phyloP scores from a whole-genome alignment of 2,329 filamentous ascomycete genomes.

The Beauveria bassiana region DNA sequence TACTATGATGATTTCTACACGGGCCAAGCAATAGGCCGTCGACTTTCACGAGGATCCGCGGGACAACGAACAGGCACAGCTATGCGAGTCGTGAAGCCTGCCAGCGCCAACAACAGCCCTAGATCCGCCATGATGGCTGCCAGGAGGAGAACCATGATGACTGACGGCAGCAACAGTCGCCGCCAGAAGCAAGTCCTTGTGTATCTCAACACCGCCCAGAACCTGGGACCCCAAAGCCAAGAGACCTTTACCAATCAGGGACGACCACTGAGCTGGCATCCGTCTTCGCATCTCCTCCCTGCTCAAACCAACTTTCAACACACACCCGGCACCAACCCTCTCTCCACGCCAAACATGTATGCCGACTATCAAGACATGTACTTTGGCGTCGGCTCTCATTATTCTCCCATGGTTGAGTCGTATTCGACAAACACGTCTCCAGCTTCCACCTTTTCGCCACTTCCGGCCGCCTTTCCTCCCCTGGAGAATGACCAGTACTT shows the following conservation, averaged over 20 bases:
- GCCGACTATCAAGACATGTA: slow-evolving; percentile 36
- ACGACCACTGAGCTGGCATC: slow-evolving; percentile 71
- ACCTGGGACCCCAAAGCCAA: slow-evolving; percentile 13
- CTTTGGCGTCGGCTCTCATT: slow-evolving; percentile 30
- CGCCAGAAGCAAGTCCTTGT: slow-evolving; percentile 41
- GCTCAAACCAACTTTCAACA: slow-evolving; percentile 25
- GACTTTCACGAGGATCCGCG: slow-evolving; percentile 41
- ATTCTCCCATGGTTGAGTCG: slow-evolving; percentile 44
- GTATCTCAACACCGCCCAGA: slow-evolving; percentile 24
- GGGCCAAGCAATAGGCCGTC: slow-evolving; percentile 41
- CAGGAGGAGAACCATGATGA: slow-evolving; percentile 50
- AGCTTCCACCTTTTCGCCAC: slow-evolving; percentile 44
- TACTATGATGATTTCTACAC: slow-evolving; percentile 43
- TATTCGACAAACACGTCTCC: slow-evolving; percentile 55
- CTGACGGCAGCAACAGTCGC: slow-evolving; percentile 37
- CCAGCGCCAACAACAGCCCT: slow-evolving; percentile 62
- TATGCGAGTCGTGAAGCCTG: slow-evolving; percentile 58
- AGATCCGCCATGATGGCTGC: slow-evolving; percentile 41
- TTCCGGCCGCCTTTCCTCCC: slow-evolving; percentile 38
- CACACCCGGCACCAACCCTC: slow-evolving; percentile 25
- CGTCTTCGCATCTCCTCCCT: slow-evolving; percentile 41
- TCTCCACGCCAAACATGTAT: slow-evolving; percentile 28
- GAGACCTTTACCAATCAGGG: slow-evolving; percentile 25
- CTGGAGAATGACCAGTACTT: slow-evolving; percentile 33
- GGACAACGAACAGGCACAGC: slow-evolving; percentile 40